Base-by-base conservation (phyloP, 441 rosid species). In the Breynia disticha region DNA sequence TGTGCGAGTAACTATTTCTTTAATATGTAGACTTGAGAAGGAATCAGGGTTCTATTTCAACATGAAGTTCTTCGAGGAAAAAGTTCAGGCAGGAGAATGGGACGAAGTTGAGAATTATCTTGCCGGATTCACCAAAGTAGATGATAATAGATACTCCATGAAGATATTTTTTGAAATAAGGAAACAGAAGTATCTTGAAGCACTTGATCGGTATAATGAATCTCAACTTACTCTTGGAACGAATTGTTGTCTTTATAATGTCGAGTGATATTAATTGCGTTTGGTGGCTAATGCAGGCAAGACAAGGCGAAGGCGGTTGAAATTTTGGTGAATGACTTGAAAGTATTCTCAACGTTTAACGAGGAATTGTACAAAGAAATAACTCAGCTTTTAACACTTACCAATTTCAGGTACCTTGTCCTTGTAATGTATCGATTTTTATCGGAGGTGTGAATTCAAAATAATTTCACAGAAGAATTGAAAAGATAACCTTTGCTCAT, bases 111-210 rank as follows among this genome's bases (percentile, higher is more conserved):
- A 90, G 72, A 79, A 78, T 48, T 86, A 90, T 69, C 72, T 90
- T 65, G 56, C 89, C 1, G 95, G 97, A 7, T 90, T 78, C 71
- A 90, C 97, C 12, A 90, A 86, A 73, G 82, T 86, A 16, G 95
- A 90, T 7, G 97, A 90, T 66, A 90, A 86, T 62, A 72, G 87
- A 60, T 84, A 84, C 70, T 90, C 97, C 5, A 90, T 78, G 95
- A 87, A 82, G 78, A 87, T 90, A 42, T 84, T 82, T 71, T 90
- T 90, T 70, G 97, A 90, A 67, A 90, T 90, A 59, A 79, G 95
- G 77, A 90, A 90, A 80, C 97, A 90, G 66, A 87, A 90, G 73
- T 90, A 90, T 71, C 87, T 90, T 10, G 97, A 90, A 70, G 97
- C 97, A 10, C 95, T 90, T 60, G 97, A 89, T 72, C 65, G 84